Base-by-base conservation (phyloP, 1,284 basidiomycete genomes). In the Fistulinella cinereoalba region DNA sequence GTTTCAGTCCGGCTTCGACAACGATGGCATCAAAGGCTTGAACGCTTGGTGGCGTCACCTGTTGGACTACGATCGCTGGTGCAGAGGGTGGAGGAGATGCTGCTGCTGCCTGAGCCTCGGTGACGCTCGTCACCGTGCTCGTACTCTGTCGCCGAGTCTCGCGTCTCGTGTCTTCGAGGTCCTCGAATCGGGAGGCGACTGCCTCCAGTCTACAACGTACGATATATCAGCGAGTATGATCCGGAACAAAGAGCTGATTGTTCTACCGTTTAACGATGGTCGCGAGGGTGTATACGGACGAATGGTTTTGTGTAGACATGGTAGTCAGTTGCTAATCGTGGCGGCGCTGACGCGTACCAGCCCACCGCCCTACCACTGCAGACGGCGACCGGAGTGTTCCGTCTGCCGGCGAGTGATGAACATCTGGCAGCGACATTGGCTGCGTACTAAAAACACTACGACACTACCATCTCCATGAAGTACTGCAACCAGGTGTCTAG, bases 141-240 rank as follows among this genome's bases (percentile, higher is more conserved):
- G 53, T 50, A 36, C 56, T 59, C 47, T 42, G 54, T 46, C 54
- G 66, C 52, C 61, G 55, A 22, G 44, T 50, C 56, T 52, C 36
- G 74, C 72, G 49, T 76, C 68, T 44, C 87, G 48, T 31, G 28
- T 61, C 64, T 23, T 67, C 89, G 50, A 97, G 77, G 65, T 99
- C 96, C 70, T 99, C 96, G 23, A 99, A 81, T 44, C 96, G 83
- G 42, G 92, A 93, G 8, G 94, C 95, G 3, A 93, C 92, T 37
- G 97, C 96, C 76, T 96, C 89, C 44, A 92, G 78, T 53, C 90
- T 90, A 41, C 37, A 36, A 16, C 27, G 36, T 27, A 31, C 23
- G 10, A 9, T 13, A 23, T 59, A n/a, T n/a, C n/a, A n/a, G n/a
- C n/a, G 42, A 46, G 36, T 42, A 34, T 44, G 38, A 44, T 37